Conservation (phyloP, 352 stramenopile species). For the Pythium folliculosum region DNA sequence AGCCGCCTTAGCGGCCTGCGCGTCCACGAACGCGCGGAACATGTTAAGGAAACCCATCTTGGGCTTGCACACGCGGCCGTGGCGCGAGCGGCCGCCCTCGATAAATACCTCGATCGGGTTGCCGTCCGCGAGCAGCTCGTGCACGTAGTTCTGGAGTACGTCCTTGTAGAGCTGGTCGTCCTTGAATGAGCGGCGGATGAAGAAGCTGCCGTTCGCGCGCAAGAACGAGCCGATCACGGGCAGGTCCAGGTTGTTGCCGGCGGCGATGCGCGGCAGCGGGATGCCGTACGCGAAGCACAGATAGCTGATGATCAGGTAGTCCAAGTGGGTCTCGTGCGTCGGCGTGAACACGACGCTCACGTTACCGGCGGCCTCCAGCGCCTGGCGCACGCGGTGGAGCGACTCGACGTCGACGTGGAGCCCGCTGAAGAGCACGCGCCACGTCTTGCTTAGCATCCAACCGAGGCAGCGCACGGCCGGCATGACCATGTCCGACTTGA, state of each 20-base stretch:
- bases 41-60: constrained; percentile 74
- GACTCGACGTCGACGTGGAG: constrained; percentile 74
- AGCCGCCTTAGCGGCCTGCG: background rate
- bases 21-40: constrained; percentile 63
- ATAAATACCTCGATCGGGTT: constrained; percentile 90
- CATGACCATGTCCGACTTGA: constrained; percentile 80
- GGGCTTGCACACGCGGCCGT: constrained; percentile 76
- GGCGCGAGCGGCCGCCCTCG: constrained; percentile 82
- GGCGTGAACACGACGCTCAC: constrained; percentile 83
- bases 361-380: constrained; percentile 46
- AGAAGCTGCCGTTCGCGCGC: constrained; percentile 87
- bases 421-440: constrained; percentile 71
- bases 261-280: constrained; percentile 79
- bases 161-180: constrained; percentile 80
- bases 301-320: constrained; percentile 92
- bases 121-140: constrained; percentile 76
- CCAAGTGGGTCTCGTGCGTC: constrained; percentile 89
- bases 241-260: constrained; percentile 88
- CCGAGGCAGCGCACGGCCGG: constrained; percentile 71
- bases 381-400: constrained; percentile 53
- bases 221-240: constrained; percentile 81
- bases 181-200: constrained; percentile 84
- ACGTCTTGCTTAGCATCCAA: constrained; percentile 80
- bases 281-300: constrained; percentile 89
- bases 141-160: constrained; percentile 84